Percentiles rank a stretch among this genome's conserved stretches.
Evolutionary conservation across 2,329 filamentous ascomycete genomes (phyloP).

Genomic region (Microsporum audouinii): DNA sequence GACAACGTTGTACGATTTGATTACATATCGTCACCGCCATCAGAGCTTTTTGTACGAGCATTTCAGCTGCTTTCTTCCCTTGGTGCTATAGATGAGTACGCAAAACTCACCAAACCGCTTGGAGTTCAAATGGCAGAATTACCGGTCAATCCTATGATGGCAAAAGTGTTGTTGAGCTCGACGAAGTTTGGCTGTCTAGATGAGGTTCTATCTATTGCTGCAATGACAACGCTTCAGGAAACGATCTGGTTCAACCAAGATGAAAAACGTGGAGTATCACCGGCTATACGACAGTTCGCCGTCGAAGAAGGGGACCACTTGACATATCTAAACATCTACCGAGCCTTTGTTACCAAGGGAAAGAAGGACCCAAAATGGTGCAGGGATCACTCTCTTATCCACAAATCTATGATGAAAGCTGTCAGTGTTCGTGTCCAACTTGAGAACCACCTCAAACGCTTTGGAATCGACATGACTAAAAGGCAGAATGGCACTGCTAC

Average conservation of each 20-base stretch:
- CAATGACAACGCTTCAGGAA: constrained; percentile 81
- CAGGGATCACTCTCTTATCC: constrained; percentile 75
- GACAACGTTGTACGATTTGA: constrained; percentile 88
- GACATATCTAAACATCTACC: constrained; percentile 86
- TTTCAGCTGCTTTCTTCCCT: constrained; percentile 79
- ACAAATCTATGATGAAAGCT: constrained; percentile 68
- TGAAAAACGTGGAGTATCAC: constrained; percentile 64
- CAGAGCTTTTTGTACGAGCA: constrained; percentile 71
- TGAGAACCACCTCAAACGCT: constrained; percentile 74
- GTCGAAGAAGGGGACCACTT: constrained; percentile 90
- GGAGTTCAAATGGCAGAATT: constrained; percentile 87
- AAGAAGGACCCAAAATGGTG: constrained; percentile 79
- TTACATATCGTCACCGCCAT: constrained; percentile 75
- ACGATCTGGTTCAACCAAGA: constrained; percentile 66
- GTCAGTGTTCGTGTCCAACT: constrained; percentile 80
- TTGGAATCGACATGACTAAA: constrained; percentile 50
- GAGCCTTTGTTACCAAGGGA: constrained; percentile 71
- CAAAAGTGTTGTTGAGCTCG: constrained; percentile 69
- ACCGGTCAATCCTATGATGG: constrained; percentile 91
- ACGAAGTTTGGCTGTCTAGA: constrained; percentile 63
- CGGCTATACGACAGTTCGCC: constrained; percentile 66
- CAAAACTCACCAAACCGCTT: constrained; percentile 79
- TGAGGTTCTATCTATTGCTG: constrained; percentile 82
- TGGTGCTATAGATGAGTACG: constrained; percentile 77
- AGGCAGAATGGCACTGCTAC: constrained; percentile 17